Percentiles rank a stretch among this genome's conserved stretches.
These are phyloP conservation scores for Neohortaea acidophila DNA, from an alignment of 495 filamentous ascomycete species.

Conservation along the genomic window DNA sequence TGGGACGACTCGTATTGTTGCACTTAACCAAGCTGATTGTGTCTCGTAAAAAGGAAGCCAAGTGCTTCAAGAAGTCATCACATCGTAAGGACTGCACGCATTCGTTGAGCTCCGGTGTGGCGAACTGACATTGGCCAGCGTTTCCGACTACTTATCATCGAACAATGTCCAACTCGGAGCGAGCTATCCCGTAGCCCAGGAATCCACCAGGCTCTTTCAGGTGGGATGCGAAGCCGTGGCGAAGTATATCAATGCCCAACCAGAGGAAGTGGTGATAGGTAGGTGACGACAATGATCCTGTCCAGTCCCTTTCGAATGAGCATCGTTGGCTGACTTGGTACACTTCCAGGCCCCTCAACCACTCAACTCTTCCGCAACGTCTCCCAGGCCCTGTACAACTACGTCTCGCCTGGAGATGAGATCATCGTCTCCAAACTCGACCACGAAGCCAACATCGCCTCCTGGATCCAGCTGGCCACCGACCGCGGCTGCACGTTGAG, in stretches of 20 bases:
- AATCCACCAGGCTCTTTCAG: slow-evolving; percentile 39
- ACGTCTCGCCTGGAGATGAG: slow-evolving; percentile 44
- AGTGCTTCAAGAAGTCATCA: slow-evolving; percentile 44
- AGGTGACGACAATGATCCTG: no score
- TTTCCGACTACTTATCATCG: slow-evolving; percentile 46
- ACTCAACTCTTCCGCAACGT: slow-evolving; percentile 63
- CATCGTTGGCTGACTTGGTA: no score
- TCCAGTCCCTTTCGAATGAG: no score
- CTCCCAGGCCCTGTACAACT: slow-evolving; percentile 35
- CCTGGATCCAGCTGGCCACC: slow-evolving; percentile 50
- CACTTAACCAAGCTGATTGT: not conserved
- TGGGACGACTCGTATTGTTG: not conserved
- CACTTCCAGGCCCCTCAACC: slow-evolving; percentile 52
- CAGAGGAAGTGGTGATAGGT: slow-evolving; percentile 31
- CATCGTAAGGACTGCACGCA: slow-evolving; percentile 36
- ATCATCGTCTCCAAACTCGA: slow-evolving; percentile 51
- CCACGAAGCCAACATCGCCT: slow-evolving; percentile 56
- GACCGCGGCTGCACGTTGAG: slow-evolving; percentile 43
- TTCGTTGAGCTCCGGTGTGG: not conserved
- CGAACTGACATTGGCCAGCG: slow-evolving; percentile 29
- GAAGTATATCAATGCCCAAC: slow-evolving; percentile 47
- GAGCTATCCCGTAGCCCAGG: slow-evolving; percentile 39
- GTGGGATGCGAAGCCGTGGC: slow-evolving; percentile 46
- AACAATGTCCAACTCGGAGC: slow-evolving; percentile 63
- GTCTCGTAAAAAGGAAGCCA: slow-evolving; percentile 25